Conservation (phyloP, 306 rosid genomes). For the Cyclanthera cordifolia region DNA sequence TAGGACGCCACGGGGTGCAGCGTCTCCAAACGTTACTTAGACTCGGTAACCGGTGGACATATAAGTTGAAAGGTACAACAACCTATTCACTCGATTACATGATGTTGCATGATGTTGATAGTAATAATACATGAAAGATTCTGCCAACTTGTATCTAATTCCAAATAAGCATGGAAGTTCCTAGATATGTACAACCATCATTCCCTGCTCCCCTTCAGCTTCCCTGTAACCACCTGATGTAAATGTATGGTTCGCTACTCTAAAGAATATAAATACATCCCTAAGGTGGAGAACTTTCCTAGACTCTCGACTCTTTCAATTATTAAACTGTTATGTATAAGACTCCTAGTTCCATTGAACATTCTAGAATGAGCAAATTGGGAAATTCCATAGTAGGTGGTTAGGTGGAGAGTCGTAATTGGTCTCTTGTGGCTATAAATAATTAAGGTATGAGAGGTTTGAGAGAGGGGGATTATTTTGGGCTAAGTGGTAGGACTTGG, state of each 20-base stretch:
- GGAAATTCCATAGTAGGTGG: too few relatives aligned
- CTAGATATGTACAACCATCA: slow-evolving; percentile 31
- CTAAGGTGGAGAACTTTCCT: not conserved
- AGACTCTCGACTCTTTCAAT: not conserved
- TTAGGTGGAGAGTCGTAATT: too few relatives aligned
- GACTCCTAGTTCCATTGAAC: too few relatives aligned
- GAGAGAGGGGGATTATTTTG: too few relatives aligned
- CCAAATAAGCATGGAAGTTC: slow-evolving; percentile 30
- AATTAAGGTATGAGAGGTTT: too few relatives aligned
- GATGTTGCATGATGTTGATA: slow-evolving; percentile 11
- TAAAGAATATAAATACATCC: slow-evolving; percentile 10
- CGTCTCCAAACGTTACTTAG: slow-evolving; percentile 16
- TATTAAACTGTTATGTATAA: too few relatives aligned
- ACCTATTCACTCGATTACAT: too few relatives aligned
- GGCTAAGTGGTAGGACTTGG: too few relatives aligned
- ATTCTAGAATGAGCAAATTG: too few relatives aligned
- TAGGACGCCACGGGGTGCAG: too few relatives aligned
- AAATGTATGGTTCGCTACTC: not conserved
- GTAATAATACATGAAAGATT: slow-evolving; percentile 19
- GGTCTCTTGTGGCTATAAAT: too few relatives aligned
- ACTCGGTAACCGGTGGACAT: not conserved
- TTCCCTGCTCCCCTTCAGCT: not conserved
- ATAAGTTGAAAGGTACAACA: too few relatives aligned
- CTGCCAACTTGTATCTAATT: slow-evolving; percentile 26
- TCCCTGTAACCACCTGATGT: not conserved